Evolutionary conservation across 139 green algal genomes (phyloP).

Genomic region (Trebouxia sp.): DNA sequence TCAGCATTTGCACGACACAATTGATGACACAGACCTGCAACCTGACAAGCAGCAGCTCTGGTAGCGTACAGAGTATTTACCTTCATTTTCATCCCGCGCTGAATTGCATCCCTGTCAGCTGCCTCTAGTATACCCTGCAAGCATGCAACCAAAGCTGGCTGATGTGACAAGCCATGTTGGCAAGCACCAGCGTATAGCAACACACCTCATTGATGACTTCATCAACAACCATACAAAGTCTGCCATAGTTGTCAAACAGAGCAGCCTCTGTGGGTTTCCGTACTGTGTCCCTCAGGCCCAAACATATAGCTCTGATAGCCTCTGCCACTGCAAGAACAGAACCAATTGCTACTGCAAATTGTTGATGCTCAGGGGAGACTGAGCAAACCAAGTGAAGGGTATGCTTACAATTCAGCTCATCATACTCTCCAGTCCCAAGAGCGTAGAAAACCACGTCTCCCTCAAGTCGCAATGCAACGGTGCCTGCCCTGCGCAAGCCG

Average conservation of each 20-base stretch:
- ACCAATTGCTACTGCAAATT: background rate
- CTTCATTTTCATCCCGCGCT: slow-evolving; percentile 32
- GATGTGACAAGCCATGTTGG: too few species aligned
- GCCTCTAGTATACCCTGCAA: slow-evolving; percentile 34
- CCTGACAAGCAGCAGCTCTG: too few species aligned
- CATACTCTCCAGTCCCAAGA: slow-evolving; percentile 38
- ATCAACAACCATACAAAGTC: slow-evolving; percentile 27
- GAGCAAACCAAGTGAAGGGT: background rate
- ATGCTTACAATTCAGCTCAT: slow-evolving; percentile 33
- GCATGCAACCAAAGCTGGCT: background rate
- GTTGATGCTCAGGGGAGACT: background rate
- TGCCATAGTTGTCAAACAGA: slow-evolving; percentile 35
- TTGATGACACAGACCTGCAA: too few species aligned
- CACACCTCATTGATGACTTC: slow-evolving; percentile 37
- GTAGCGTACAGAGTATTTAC: background rate
- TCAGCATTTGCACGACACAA: too few species aligned
- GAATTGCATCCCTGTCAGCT: slow-evolving; percentile 31
- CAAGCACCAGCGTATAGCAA: background rate
- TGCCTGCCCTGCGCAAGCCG: slow-evolving; percentile 25
- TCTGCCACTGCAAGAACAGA: slow-evolving; percentile 31
- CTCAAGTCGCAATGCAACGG: background rate
- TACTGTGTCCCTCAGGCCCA: slow-evolving; percentile 22
- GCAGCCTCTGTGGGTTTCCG: slow-evolving; percentile 17
- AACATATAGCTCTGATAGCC: background rate
- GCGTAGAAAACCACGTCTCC: slow-evolving; percentile 34